These are phyloP conservation scores for Paralagenidium karlingii DNA, from an alignment of 352 stramenopile genomes.

Conservation along the genomic window DNA sequence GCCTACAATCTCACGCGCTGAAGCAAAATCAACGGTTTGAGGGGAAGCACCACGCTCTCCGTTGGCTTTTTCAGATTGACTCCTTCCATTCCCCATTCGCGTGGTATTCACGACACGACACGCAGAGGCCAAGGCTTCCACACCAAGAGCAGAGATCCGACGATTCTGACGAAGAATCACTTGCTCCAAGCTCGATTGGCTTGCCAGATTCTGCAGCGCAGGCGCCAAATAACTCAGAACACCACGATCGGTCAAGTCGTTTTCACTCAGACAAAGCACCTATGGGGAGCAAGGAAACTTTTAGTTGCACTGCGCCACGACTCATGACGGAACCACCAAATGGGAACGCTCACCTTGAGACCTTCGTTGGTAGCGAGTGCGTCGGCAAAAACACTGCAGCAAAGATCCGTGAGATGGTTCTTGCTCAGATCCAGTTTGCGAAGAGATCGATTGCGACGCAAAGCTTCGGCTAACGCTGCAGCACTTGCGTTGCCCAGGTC, in stretches of 20 bases:
- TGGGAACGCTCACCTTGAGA: constrained; percentile 13
- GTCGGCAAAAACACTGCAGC: constrained; percentile 18
- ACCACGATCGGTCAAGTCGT: constrained; percentile 40
- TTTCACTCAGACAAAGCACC: constrained; percentile 36
- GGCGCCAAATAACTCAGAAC: constrained; percentile 32
- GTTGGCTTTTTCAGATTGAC: too few relatives aligned
- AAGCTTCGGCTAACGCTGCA: constrained; percentile 28
- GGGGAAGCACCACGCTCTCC: too few relatives aligned
- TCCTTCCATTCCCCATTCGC: too few relatives aligned
- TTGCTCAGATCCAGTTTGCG: constrained; percentile 65
- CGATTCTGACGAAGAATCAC: constrained; percentile 33
- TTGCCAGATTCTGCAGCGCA: constrained; percentile 11
- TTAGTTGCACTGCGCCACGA: too few relatives aligned
- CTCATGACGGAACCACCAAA: too few relatives aligned
- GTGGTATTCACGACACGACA: too few relatives aligned
- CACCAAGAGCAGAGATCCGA: constrained; percentile 19
- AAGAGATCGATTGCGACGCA: constrained; percentile 26
- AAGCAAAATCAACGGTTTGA: too few relatives aligned
- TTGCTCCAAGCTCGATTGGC: constrained; percentile 19
- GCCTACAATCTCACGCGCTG: too few relatives aligned
- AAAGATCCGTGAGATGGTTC: constrained; percentile 48
- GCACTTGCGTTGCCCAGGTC: constrained; percentile 31
- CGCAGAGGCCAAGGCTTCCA: constrained; percentile 14
- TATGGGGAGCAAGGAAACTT: too few relatives aligned
- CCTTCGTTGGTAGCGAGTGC: constrained; percentile 18